Evolutionary conservation across 2,329 filamentous ascomycete species (phyloP), one percentile per base, ranked within the genome.

Genomic region (Elsinoe arachidis): DNA sequence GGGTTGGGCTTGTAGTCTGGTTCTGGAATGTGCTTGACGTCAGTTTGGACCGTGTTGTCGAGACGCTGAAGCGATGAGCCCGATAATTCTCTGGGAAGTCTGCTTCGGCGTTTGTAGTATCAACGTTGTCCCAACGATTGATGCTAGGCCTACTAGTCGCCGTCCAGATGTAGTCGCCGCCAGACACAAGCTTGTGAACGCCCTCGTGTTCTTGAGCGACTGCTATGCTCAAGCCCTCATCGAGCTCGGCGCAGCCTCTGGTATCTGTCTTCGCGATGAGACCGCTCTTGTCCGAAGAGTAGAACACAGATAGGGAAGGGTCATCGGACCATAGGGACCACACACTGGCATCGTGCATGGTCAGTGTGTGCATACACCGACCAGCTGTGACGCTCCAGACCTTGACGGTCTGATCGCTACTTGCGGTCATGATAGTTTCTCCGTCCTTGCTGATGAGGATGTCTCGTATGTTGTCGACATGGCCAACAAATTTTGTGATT

Each of bases 331-430:
- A 95, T 19, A 99, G 78, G 1, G 90, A 95, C 93, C 93, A 99
- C 19, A 99, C 89, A 69, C 91, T 96, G 68, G 96, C 90, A 68
- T 95, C 95, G 74, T 99, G 93, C 93, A 99, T 99, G 56, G 91
- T 96, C 65, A 99, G 81, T 0, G 93, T 99, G 72, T 96, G 90
- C 86, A 97, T 92, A 78, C 93, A 99, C 64, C 93, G 82, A 57
- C 93, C 93, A 19, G 90, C 92, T 10, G 88, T 93, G 64, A 97
- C 85, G 63, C 91, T 96, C 93, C 93, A 99, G 58, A 97, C 84
- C 75, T 99, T 99, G 75, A 99, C 86, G 0, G 93, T 97, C 73
- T 95, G 90, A 70, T 99, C 93, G 1, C 92, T 92, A 64, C 91
- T 96, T 12, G 90, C 91, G 0, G 92, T 96, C 78, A 99, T 82